phyloP scores from a whole-genome alignment of 2,329 filamentous ascomycete genomes.

The Ophiostoma sp. region DNA sequence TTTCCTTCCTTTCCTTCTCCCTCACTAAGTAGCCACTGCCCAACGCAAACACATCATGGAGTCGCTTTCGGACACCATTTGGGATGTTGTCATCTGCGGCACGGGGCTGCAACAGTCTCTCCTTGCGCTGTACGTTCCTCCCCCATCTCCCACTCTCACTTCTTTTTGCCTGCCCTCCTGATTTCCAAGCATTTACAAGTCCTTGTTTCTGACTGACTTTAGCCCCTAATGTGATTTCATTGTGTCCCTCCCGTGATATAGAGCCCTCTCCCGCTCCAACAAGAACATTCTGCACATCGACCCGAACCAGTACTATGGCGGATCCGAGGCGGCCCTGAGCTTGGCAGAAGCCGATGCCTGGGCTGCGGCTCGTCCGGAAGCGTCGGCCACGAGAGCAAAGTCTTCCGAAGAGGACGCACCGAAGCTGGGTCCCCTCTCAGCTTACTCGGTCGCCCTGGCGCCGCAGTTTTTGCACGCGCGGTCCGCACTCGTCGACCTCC shows the following conservation, averaged over 20 bases:
- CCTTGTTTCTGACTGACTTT: constrained; percentile 68
- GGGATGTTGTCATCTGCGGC: constrained; percentile 78
- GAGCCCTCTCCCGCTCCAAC: constrained; percentile 86
- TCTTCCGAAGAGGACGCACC: constrained; percentile 24
- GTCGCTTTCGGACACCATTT: constrained; percentile 69
- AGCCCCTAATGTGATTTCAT: constrained; percentile 44
- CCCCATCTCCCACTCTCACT: constrained; percentile 36
- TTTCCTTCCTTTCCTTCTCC: constrained; percentile 12
- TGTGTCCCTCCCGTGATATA: constrained; percentile 46
- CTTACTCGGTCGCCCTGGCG: constrained; percentile 80
- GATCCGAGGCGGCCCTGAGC: constrained; percentile 79
- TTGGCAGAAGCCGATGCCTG: constrained; percentile 79
- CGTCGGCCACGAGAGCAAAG: constrained; percentile 27
- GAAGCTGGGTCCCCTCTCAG: constrained; percentile 61
- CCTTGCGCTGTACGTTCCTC: constrained; percentile 49
- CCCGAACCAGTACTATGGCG: constrained; percentile 84
- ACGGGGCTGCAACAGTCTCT: constrained; percentile 78
- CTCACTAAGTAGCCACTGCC: constrained; percentile 18
- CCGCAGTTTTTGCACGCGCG: constrained; percentile 85
- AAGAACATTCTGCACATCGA: constrained; percentile 93
- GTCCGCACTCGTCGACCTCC: constrained; percentile 71
- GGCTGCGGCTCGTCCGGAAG: constrained; percentile 49
- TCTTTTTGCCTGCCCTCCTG: background rate
- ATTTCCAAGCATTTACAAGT: constrained; percentile 11
- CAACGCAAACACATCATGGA: constrained; percentile 53